These are phyloP conservation scores for Macadamia integrifolia DNA, from an alignment of 164 flowering plant species.

Conservation along the genomic window DNA sequence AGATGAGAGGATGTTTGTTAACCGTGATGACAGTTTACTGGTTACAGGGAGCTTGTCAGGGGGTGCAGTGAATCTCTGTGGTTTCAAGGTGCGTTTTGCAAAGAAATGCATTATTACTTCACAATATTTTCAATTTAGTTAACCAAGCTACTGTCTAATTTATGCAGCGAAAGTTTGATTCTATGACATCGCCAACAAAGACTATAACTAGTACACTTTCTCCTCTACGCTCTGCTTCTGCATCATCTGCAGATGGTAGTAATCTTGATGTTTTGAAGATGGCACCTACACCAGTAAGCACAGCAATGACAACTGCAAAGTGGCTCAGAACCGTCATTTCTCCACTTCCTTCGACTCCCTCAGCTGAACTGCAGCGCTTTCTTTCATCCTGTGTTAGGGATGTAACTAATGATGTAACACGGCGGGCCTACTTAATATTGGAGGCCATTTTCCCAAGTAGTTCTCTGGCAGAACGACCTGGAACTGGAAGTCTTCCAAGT, in stretches of 20 bases:
- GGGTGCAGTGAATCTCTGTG: constrained; percentile 47
- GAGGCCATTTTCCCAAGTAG: constrained; percentile 91
- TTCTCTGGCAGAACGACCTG: constrained; percentile 53
- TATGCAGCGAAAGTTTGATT: constrained; percentile 66
- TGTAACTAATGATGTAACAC: constrained; percentile 61
- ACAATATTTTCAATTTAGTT: neutral
- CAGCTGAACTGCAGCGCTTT: constrained; percentile 59
- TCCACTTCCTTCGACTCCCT: constrained; percentile 85
- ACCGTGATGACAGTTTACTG: constrained; percentile 83
- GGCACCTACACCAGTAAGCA: constrained; percentile 85
- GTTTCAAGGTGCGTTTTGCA: constrained; percentile 55
- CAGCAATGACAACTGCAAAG: constrained; percentile 97
- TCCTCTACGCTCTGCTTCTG: constrained; percentile 60
- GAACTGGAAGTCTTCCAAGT: constrained; percentile 48
- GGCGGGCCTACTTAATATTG: constrained; percentile 75
- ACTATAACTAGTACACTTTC: constrained; percentile 70
- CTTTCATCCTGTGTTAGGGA: constrained; percentile 77
- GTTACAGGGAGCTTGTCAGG: constrained; percentile 86
- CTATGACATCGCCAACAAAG: constrained; percentile 66
- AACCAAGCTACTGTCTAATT: neutral
- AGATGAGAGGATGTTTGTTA: constrained; percentile 78
- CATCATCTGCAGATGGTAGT: constrained; percentile 42
- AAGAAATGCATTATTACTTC: neutral
- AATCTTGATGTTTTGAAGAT: constrained; percentile 36
- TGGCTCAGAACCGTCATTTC: constrained; percentile 89